Evolutionary conservation across 805 yeast species (phyloP), one percentile per base, ranked within the genome.

Genomic region (Saccharomycopsis olivae): DNA sequence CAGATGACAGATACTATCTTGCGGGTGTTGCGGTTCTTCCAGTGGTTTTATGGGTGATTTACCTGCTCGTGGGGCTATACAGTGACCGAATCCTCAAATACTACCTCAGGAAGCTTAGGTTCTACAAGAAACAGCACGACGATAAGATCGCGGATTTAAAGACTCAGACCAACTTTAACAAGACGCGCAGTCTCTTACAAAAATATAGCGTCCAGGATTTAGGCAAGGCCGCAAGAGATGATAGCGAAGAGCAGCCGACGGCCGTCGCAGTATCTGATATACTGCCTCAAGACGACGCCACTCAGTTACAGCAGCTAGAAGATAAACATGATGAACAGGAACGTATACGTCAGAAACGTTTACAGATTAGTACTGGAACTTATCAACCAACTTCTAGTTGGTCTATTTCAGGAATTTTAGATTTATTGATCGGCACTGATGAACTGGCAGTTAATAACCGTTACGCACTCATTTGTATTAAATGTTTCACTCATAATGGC

Each of bases 401-500:
- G n/a, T 11, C 33, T n/a, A 13, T 36, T 2, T 5, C 24, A 10
- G 39, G 21, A 28, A 20, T 43, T 14, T 35, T 47, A 17, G 45
- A 42, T 4, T 3, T 37, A 8, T 31, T 48, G 14, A 15, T 48
- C 0, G 68, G 65, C 32, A 57, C 55, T 39, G 65, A 60, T 44
- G 71, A 66, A 41, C 51, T 60, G 4, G 51, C 59, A 28, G 36
- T 44, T n/a, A 68, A 62, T 34, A 56, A 52, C 37, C 47, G 71
- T 19, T 67, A 55, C 42, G 73, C 72, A 1, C 56, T 67, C 43
- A 66, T 67, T 17, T 67, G 73, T 45, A 52, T 50, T 33, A 53
- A 56, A 18, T 67, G 73, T 42, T 62, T 53, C 40, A 53, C 59
- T 3, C 72, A 67, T 50, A 66, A 66, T 46, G 73, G 73, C 2